These are phyloP conservation scores for Alloteropsis angusta DNA, from an alignment of 202 grass and related monocot genomes.

Conservation along the genomic window DNA sequence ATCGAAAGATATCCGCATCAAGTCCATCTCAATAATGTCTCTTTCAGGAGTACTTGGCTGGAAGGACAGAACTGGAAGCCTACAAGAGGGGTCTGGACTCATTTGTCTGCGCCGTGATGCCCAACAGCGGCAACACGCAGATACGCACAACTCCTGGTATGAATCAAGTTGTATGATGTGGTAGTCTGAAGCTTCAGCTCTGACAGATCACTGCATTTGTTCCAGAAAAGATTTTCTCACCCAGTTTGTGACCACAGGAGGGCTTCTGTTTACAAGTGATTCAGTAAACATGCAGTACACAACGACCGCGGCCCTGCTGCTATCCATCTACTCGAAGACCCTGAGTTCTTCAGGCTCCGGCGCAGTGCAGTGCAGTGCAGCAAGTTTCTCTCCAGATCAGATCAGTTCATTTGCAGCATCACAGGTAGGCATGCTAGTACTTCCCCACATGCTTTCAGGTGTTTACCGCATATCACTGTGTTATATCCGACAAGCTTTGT, in stretches of 20 bases:
- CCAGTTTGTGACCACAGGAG: slow-evolving; percentile 21
- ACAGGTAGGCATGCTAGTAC: slow-evolving; percentile 15
- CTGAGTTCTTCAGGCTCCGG: slow-evolving; percentile 3
- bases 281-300: slow-evolving; percentile 58
- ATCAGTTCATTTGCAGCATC: slow-evolving; percentile 52
- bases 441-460: not conserved
- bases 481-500: not conserved
- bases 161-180: not conserved
- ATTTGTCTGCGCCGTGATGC: slow-evolving; percentile 55
- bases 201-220: not conserved
- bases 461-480: not conserved
- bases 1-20: not conserved
- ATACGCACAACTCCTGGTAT: slow-evolving; percentile 45
- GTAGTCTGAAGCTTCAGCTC: not conserved
- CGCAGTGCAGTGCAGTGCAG: slow-evolving; percentile 31
- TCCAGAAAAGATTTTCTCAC: not conserved
- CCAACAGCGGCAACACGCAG: slow-evolving; percentile 43
- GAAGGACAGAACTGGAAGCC: slow-evolving; percentile 30
- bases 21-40: not conserved
- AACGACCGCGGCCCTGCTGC: slow-evolving; percentile 22
- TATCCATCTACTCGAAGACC: slow-evolving; percentile 48
- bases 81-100: slow-evolving; percentile 47
- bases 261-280: slow-evolving; percentile 43
- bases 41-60: slow-evolving; percentile 47
- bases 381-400: slow-evolving; percentile 37